A percentile compares a stretch with the other conserved stretches of the same genome.
phyloP scores from a whole-genome alignment of 2,329 filamentous ascomycete species.

The Colletotrichum lentis region DNA sequence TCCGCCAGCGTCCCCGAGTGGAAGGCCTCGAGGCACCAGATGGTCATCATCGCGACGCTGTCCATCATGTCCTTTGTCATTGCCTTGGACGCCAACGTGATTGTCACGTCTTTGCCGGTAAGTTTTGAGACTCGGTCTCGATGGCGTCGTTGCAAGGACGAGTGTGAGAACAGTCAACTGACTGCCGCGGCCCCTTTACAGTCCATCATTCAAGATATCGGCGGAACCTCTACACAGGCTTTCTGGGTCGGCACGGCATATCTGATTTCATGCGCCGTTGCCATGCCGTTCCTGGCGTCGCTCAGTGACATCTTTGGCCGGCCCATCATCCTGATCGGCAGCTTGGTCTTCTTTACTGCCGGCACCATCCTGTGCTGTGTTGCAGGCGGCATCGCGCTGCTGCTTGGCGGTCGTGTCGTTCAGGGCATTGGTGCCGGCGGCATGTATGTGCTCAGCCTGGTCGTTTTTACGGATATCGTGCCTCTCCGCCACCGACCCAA shows the following conservation, averaged over 20 bases:
- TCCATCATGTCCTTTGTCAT: slow-evolving; percentile 38
- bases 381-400: slow-evolving; percentile 45
- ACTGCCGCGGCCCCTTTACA: slow-evolving; percentile 1
- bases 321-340: slow-evolving; percentile 46
- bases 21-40: slow-evolving; percentile 35
- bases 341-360: slow-evolving; percentile 52
- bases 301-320: slow-evolving; percentile 49
- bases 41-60: slow-evolving; percentile 35
- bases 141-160: neutral
- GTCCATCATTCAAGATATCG: slow-evolving; percentile 42
- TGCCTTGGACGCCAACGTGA: slow-evolving; percentile 35
- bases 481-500: slow-evolving; percentile 53
- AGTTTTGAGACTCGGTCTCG: neutral
- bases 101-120: slow-evolving; percentile 34
- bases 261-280: slow-evolving; percentile 42
- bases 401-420: slow-evolving; percentile 50
- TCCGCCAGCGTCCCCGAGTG: slow-evolving; percentile 23
- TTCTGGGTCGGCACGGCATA: slow-evolving; percentile 46
- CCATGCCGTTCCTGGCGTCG: slow-evolving; percentile 46
- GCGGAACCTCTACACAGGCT: slow-evolving; percentile 42
- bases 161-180: neutral
- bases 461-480: slow-evolving; percentile 55
- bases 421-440: slow-evolving; percentile 54
- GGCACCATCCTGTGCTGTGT: slow-evolving; percentile 53
- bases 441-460: slow-evolving; percentile 51